Evolutionary conservation across 257 asterid species (phyloP).

Genomic region (Scutellaria minor): DNA sequence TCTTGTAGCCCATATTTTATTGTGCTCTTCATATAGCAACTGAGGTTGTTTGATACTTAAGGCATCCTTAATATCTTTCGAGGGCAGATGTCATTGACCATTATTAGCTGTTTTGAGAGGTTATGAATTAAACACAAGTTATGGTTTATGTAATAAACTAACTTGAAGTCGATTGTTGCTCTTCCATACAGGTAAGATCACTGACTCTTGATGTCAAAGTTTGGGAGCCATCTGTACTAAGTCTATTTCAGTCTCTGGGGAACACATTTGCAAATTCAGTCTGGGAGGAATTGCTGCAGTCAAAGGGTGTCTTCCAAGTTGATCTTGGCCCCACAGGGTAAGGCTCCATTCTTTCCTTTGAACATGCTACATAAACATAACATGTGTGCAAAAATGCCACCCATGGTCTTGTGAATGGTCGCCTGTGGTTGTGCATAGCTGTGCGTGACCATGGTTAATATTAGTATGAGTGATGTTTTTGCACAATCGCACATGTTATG

Average conservation of each 20-base stretch:
- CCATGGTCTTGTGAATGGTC: too few relatives aligned
- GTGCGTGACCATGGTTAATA: too few relatives aligned
- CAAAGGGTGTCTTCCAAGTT: conserved; percentile 70
- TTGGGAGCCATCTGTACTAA: conserved; percentile 96
- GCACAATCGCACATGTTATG: too few relatives aligned
- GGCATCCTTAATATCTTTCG: background rate
- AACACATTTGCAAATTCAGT: conserved; percentile 86
- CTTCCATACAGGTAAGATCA: conserved; percentile 81
- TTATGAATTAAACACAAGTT: background rate
- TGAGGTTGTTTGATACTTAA: background rate
- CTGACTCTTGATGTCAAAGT: conserved; percentile 96
- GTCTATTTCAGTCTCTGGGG: conserved; percentile 91
- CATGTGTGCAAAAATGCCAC: too few relatives aligned
- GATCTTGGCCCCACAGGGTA: conserved; percentile 77
- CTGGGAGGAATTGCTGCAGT: conserved; percentile 92
- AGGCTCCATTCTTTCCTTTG: conserved; percentile 27
- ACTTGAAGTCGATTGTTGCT: conserved; percentile 32
- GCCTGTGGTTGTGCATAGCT: too few relatives aligned
- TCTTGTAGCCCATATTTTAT: conserved; percentile 1
- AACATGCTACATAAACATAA: too few relatives aligned
- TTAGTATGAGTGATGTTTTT: too few relatives aligned
- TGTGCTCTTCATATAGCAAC: background rate
- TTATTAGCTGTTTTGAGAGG: conserved; percentile 1
- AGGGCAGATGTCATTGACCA: background rate
- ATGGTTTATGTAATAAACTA: background rate